Percentiles rank a stretch among this genome's conserved stretches.
These are phyloP conservation scores for Setaria italica DNA, from an alignment of 202 grass and related monocot species.

Conservation along the genomic window DNA sequence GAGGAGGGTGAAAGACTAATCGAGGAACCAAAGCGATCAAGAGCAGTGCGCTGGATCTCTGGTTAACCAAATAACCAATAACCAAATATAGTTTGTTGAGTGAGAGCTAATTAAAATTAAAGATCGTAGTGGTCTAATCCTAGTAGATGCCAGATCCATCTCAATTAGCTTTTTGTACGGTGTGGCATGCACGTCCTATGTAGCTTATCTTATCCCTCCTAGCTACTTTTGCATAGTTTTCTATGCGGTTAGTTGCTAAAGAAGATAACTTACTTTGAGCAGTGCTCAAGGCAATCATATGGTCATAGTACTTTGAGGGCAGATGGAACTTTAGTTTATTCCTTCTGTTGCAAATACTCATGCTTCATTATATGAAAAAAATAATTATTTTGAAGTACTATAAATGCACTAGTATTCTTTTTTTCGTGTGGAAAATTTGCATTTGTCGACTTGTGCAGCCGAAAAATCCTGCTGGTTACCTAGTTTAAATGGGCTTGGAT, in stretches of 20 bases:
- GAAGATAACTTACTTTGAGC: slow-evolving; percentile 8
- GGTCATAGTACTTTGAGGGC: neutral
- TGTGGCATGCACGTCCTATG: slow-evolving; percentile 23
- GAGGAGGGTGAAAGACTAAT: too few relatives aligned
- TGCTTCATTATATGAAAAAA: neutral
- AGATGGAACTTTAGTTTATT: slow-evolving; percentile 2
- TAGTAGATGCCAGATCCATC: slow-evolving; percentile 43
- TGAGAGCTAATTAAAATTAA: neutral
- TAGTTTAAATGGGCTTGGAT: neutral
- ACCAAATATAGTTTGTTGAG: too few relatives aligned
- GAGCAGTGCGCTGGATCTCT: too few relatives aligned
- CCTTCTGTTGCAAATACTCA: neutral
- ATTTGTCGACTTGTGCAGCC: too few relatives aligned
- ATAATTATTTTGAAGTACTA: neutral
- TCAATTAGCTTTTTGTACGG: slow-evolving; percentile 38
- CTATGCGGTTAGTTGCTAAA: neutral
- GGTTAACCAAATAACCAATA: too few relatives aligned
- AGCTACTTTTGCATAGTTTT: slow-evolving; percentile 18
- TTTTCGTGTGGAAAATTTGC: neutral
- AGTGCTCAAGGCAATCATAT: neutral
- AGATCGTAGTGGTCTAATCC: neutral
- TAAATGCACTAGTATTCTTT: neutral
- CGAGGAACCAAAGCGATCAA: too few relatives aligned
- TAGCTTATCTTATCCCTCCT: slow-evolving; percentile 34
- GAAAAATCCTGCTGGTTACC: too few relatives aligned